Evolutionary conservation across 2,329 filamentous ascomycete genomes (phyloP).

Genomic region (Neurospora sp.): DNA sequence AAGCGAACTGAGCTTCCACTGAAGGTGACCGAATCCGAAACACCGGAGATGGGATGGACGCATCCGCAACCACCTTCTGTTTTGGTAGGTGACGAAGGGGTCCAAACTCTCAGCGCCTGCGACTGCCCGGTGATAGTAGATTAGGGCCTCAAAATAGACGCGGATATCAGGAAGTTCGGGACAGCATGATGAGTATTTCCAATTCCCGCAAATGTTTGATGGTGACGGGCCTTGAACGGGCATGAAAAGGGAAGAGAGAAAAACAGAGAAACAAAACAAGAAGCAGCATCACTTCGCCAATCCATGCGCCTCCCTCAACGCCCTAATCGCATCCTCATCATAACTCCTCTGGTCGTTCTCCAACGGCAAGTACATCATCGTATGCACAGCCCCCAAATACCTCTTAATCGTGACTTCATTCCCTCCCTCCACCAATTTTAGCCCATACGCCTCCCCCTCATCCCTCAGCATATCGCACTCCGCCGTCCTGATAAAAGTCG

Average conservation of each 20-base stretch:
- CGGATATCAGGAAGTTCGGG: background rate
- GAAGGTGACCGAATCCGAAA: background rate
- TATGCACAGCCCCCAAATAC: slow-evolving; percentile 28
- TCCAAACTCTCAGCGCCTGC: background rate
- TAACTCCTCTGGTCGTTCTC: slow-evolving; percentile 21
- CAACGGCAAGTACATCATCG: slow-evolving; percentile 24
- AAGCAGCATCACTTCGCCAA: background rate
- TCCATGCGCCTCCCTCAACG: slow-evolving; percentile 23
- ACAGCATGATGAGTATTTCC: background rate
- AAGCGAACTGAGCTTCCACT: background rate
- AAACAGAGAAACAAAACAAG: background rate
- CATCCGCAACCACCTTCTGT: background rate
- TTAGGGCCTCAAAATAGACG: background rate
- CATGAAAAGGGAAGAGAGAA: background rate
- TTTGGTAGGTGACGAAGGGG: background rate
- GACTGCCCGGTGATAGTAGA: background rate
- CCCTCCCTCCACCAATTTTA: slow-evolving; percentile 25
- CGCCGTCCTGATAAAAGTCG: slow-evolving; percentile 24
- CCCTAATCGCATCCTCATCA: slow-evolving; percentile 23
- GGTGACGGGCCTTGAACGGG: background rate
- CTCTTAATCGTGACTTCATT: slow-evolving; percentile 27
- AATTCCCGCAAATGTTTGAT: background rate
- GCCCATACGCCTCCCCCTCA: slow-evolving; percentile 30
- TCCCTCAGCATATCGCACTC: slow-evolving; percentile 29
- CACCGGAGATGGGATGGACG: background rate